phyloP scores from a whole-genome alignment of 495 filamentous ascomycete species.

The Xylona heveae region DNA sequence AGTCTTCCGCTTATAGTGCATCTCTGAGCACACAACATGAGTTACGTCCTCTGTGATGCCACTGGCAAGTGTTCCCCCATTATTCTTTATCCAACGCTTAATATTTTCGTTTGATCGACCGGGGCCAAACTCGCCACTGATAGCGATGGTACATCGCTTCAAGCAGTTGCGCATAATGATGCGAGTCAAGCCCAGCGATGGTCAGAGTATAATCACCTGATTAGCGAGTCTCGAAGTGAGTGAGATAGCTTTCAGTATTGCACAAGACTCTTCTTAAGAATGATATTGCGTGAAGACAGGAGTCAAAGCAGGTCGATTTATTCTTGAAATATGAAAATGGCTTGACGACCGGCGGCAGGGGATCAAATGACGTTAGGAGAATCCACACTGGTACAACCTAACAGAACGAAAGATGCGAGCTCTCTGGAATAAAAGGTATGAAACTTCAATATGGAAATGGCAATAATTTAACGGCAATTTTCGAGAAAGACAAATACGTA shows the following conservation, averaged over 20 bases:
- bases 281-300: neutral
- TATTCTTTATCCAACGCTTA: conserved; percentile 27
- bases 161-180: conserved; percentile 3
- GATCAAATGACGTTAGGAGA: no score
- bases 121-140: conserved; percentile 22
- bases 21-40: conserved; percentile 34
- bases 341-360: no score
- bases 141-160: conserved; percentile 13
- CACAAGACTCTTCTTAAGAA: neutral
- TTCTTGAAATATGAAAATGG: neutral
- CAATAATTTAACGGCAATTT: no score
- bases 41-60: conserved; percentile 25
- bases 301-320: neutral
- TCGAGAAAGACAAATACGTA: no score
- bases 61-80: conserved; percentile 26
- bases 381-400: no score
- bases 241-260: neutral
- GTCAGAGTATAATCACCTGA: neutral
- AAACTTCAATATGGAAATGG: no score
- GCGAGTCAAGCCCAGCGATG: neutral
- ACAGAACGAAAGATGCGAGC: no score
- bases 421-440: no score
- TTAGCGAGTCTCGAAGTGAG: conserved; percentile 1
- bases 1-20: conserved; percentile 24
- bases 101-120: conserved; percentile 20